Base-by-base conservation (phyloP, 495 filamentous ascomycete species). In the Pseudoneurospora amorphoporcata region DNA sequence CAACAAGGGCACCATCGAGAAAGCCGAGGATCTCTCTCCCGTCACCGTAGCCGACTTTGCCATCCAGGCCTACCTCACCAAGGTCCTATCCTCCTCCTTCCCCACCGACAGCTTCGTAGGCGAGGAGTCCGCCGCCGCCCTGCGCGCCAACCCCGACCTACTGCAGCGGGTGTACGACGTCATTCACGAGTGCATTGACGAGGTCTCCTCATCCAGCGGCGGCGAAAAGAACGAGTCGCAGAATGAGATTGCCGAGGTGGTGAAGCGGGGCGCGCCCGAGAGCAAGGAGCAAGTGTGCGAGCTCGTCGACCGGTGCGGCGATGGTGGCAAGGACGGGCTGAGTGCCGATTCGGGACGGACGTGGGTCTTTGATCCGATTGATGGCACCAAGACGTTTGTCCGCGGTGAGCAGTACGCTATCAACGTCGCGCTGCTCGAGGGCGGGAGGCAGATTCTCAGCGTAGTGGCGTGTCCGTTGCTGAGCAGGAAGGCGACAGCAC, bases 291-390 rank as follows among this genome's bases (percentile, higher is more conserved):
- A 88, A 71, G 86, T 92, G 83, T 86, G 91, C 42, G 74, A 85
- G 17, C 75, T 88, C 69, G 91, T 93, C 75, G 90, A 92, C 77
- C 81, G 86, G 65, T 89, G 89, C 39, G 85, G 85, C 1, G 79
- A 80, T 58, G 86, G 84, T 3, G 79, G 77, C 10, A 78, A 80
- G 17, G 8, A 45, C 12, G 29, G 10, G 17, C 12, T 68, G 17
- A 47, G 42, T 1, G 76, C 75, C 0, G 79, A 81, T 2, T 79
- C 82, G 3, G 65, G 70, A 17, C 78, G 86, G 4, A 81, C 86
- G 2, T 92, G 90, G 90, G 87, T 91, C 4, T 85, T 92, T 41
- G 91, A 92, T 76, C 91, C 91, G 0, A 90, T 92, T 65, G 91
- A 92, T 73, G 91, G 91, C 35, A 92, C 91, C 0, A 87, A 86